Percentiles rank a stretch among this genome's conserved stretches.
These are phyloP conservation scores for Ogataea wickerhamii DNA, from an alignment of 805 yeast genomes.

Conservation along the genomic window DNA sequence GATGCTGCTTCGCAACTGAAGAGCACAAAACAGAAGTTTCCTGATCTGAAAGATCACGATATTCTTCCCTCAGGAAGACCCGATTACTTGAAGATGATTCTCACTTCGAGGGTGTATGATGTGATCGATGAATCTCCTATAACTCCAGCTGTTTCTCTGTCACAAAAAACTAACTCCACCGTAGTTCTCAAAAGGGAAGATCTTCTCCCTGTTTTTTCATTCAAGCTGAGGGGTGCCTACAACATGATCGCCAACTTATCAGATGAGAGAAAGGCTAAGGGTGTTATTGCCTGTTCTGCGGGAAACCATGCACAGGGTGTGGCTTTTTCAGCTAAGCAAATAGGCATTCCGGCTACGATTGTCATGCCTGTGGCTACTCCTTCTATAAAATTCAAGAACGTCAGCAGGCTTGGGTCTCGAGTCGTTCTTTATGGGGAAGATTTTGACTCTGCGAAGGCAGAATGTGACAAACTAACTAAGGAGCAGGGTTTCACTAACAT, in stretches of 20 bases:
- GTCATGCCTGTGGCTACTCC: slow-evolving; percentile 99
- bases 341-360: slow-evolving; percentile 90
- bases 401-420: slow-evolving; percentile 86
- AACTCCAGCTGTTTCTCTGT: slow-evolving; percentile 67
- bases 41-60: slow-evolving; percentile 49
- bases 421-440: slow-evolving; percentile 93
- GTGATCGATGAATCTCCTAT: slow-evolving; percentile 90
- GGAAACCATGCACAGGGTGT: slow-evolving; percentile 99
- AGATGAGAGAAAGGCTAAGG: slow-evolving; percentile 61
- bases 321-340: slow-evolving; percentile 81
- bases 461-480: slow-evolving; percentile 68
- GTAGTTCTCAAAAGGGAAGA: slow-evolving; percentile 89
- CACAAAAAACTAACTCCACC: slow-evolving; percentile 70
- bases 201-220: slow-evolving; percentile 88
- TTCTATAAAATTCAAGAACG: slow-evolving; percentile 87
- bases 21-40: slow-evolving; percentile 33
- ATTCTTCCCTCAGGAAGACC: slow-evolving; percentile 64
- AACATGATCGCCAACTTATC: slow-evolving; percentile 91
- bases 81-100: slow-evolving; percentile 87
- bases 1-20: background rate
- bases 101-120: slow-evolving; percentile 92
- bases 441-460: slow-evolving; percentile 91
- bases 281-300: slow-evolving; percentile 97
- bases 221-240: slow-evolving; percentile 96
- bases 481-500: slow-evolving; percentile 79